Percentiles rank a stretch among this genome's conserved stretches.
phyloP scores from a whole-genome alignment of 2,329 filamentous ascomycete species.

The Curvularia verruculosa region DNA sequence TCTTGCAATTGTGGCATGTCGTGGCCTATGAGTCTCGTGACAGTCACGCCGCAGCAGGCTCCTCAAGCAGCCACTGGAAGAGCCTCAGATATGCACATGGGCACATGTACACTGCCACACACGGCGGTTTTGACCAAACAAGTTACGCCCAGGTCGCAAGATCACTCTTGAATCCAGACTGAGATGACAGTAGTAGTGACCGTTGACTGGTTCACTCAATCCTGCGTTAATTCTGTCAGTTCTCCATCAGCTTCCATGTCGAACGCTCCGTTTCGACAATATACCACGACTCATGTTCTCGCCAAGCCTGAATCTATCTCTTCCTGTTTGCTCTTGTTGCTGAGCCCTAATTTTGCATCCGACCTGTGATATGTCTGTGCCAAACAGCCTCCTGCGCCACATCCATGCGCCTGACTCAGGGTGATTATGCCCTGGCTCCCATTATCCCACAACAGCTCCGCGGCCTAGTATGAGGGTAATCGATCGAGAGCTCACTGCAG shows the following conservation, averaged over 20 bases:
- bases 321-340: neutral
- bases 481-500: constrained; percentile 2
- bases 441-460: constrained; percentile 5
- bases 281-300: constrained; percentile 9
- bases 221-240: neutral
- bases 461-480: neutral
- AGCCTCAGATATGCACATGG: neutral
- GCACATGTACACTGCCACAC: neutral
- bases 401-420: neutral
- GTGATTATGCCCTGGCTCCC: constrained; percentile 14
- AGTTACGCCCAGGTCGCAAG: neutral
- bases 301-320: constrained; percentile 10
- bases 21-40: neutral
- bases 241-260: constrained; percentile 1
- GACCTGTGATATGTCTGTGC: neutral
- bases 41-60: neutral
- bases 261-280: neutral
- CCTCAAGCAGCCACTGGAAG: neutral
- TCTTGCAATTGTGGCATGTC: neutral
- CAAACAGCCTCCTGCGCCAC: constrained; percentile 7
- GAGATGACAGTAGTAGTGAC: neutral
- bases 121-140: neutral
- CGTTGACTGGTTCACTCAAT: neutral
- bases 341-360: constrained; percentile 1
- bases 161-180: neutral